These are phyloP conservation scores for Coniferiporia sulphurascens DNA, from an alignment of 1,284 basidiomycete genomes.

Conservation along the genomic window DNA sequence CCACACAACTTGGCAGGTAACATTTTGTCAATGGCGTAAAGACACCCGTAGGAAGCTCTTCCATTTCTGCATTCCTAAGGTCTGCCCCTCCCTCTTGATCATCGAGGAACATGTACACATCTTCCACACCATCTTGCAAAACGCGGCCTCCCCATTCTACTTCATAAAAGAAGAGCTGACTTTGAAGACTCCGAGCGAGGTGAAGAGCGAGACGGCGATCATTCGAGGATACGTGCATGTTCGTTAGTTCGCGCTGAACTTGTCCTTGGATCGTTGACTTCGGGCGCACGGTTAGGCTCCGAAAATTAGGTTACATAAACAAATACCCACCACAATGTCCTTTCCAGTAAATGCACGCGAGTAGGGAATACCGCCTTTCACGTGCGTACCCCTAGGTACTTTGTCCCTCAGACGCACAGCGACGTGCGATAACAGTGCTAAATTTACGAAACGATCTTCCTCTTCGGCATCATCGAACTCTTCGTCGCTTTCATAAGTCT, in stretches of 20 bases:
- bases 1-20: slow-evolving; percentile 79
- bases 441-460: slow-evolving; percentile 79
- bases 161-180: slow-evolving; percentile 93
- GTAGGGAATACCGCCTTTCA: slow-evolving; percentile 88
- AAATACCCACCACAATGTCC: slow-evolving; percentile 77
- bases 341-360: slow-evolving; percentile 86
- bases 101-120: slow-evolving; percentile 95
- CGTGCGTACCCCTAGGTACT: slow-evolving; percentile 80
- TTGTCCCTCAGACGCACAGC: slow-evolving; percentile 85
- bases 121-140: slow-evolving; percentile 87
- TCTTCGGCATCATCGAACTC: slow-evolving; percentile 64
- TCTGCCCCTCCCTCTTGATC: slow-evolving; percentile 70
- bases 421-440: slow-evolving; percentile 81
- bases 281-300: slow-evolving; percentile 7
- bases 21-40: slow-evolving; percentile 78
- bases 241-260: slow-evolving; percentile 67
- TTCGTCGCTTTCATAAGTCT: slow-evolving; percentile 44
- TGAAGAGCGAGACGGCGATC: slow-evolving; percentile 81
- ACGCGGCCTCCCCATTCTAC: slow-evolving; percentile 90
- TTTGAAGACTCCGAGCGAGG: slow-evolving; percentile 86
- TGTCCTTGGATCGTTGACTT: slow-evolving; percentile 80
- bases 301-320: not conserved
- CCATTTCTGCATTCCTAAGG: slow-evolving; percentile 47
- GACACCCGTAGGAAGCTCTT: slow-evolving; percentile 83
- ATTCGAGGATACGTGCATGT: slow-evolving; percentile 62